These are phyloP conservation scores for Chlorella ohadii DNA, from an alignment of 139 green algal genomes.

Conservation along the genomic window DNA sequence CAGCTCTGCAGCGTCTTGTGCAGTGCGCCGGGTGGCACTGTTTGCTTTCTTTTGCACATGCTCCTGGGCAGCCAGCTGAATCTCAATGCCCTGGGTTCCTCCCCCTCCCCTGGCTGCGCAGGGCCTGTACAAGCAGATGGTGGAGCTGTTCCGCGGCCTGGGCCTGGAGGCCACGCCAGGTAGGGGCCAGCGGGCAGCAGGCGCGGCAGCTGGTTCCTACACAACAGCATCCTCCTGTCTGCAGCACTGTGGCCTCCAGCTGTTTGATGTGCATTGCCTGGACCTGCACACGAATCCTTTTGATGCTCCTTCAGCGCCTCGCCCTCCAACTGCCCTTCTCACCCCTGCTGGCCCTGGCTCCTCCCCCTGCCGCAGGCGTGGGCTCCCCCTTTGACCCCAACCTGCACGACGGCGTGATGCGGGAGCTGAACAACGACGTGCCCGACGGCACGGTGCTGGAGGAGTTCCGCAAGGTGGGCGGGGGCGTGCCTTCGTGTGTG, in stretches of 20 bases:
- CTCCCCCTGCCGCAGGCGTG: conserved; percentile 26
- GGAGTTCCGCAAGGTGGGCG: conserved; percentile 87
- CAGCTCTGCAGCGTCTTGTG: too few species aligned
- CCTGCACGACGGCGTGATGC: conserved; percentile 97
- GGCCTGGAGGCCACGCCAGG: conserved; percentile 88
- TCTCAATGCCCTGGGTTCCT: too few species aligned
- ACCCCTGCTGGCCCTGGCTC: background rate
- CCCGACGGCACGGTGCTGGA: conserved; percentile 86
- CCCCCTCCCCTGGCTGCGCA: too few species aligned
- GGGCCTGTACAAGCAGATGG: conserved; percentile 95
- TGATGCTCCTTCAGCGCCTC: too few species aligned
- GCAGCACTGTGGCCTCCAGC: too few species aligned
- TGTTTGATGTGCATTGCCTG: too few species aligned
- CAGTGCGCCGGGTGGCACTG: too few species aligned
- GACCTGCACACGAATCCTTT: too few species aligned
- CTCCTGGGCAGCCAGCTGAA: too few species aligned
- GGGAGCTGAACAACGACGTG: conserved; percentile 77
- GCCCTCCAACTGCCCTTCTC: too few species aligned
- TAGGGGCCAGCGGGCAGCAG: background rate
- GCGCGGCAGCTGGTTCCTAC: background rate
- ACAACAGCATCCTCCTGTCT: background rate
- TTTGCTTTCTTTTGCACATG: too few species aligned
- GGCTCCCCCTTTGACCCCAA: conserved; percentile 94
- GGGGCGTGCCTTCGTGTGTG: too few species aligned
- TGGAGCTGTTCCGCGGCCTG: conserved; percentile 88